phyloP scores from a whole-genome alignment of 352 stramenopile genomes.

The Phytopythium mirpurense region DNA sequence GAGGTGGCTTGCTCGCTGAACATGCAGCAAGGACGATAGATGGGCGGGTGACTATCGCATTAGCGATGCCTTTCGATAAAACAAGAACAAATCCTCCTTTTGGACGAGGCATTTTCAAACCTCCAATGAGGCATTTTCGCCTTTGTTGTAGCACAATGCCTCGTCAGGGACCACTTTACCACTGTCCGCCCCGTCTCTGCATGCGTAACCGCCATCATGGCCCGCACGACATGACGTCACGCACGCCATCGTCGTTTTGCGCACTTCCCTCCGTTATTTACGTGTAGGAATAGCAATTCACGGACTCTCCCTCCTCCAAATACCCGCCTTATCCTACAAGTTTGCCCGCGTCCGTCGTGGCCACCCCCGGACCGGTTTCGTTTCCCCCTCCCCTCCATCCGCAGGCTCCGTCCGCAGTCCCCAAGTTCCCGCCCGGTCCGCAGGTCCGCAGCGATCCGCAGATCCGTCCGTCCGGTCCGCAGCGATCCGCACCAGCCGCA shows the following conservation, averaged over 20 bases:
- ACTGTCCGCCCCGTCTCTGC: neutral
- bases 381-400: neutral
- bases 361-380: neutral
- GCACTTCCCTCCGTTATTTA: neutral
- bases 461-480: neutral
- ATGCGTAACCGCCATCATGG: constrained; percentile 1
- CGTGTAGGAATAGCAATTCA: neutral
- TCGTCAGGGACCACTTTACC: too few relatives aligned
- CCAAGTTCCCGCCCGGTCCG: neutral
- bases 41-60: too few relatives aligned
- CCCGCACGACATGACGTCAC: constrained; percentile 11
- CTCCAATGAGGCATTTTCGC: too few relatives aligned
- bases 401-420: neutral
- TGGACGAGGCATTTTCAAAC: too few relatives aligned
- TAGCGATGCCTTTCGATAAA: too few relatives aligned
- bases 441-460: neutral
- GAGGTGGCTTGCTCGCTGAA: too few relatives aligned
- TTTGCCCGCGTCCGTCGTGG: neutral
- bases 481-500: neutral
- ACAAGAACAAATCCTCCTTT: too few relatives aligned
- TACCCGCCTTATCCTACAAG: too few relatives aligned
- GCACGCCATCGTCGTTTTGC: neutral
- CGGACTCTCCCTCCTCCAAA: too few relatives aligned
- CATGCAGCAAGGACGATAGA: too few relatives aligned
- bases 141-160: too few relatives aligned